Evolutionary conservation across 2,329 filamentous ascomycete genomes (phyloP), one percentile per base, ranked within the genome.

Genomic region (Aureobasidium sp.): DNA sequence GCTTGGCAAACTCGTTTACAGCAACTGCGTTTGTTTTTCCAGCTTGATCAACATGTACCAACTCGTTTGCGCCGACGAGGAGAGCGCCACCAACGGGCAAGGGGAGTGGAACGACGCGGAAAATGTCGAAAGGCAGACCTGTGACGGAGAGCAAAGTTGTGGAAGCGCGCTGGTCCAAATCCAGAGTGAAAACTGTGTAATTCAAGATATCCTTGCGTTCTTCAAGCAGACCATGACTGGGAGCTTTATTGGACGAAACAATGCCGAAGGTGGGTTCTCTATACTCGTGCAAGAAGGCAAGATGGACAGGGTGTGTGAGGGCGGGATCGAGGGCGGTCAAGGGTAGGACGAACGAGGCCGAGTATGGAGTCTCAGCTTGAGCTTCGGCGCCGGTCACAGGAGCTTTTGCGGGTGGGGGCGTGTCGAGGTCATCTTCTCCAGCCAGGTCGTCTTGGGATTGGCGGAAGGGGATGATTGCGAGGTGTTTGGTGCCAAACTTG

Each of bases 221-320:
- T 69, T 87, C 81, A 31, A 91, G 80, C 62, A 98, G 83, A 4
- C 93, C 91, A 64, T 87, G 85, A n/a, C 94, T 95, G 18, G 91
- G 89, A 42, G 90, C 85, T 69, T 89, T 83, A 61, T 90, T 90
- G 1, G 95, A 93, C 54, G 94, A 96, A 48, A 99, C 85, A 67
- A 99, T 95, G 65, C 95, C 96, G 81, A 99, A 97, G 0, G 96
- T 99, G 16, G 96, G 95, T 79, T 98, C 96, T 78, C 96, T 91
- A 79, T 99, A 99, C 82, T 98, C 95, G 85, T 98, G 89, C 70
- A 99, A 84, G 78, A 99, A 99, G 64, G 93, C 91, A 74, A 99
- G 88, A 76, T 97, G 93, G 74, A 98, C 90, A 56, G 95, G 94
- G 79, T 97, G 93, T 67, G 95, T 89, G 71, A 99, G 86, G 69